A percentile compares a stretch with the other conserved stretches of the same genome.
phyloP scores from a whole-genome alignment of 208 protist genomes.

The Vickermania ingenoplastis region DNA sequence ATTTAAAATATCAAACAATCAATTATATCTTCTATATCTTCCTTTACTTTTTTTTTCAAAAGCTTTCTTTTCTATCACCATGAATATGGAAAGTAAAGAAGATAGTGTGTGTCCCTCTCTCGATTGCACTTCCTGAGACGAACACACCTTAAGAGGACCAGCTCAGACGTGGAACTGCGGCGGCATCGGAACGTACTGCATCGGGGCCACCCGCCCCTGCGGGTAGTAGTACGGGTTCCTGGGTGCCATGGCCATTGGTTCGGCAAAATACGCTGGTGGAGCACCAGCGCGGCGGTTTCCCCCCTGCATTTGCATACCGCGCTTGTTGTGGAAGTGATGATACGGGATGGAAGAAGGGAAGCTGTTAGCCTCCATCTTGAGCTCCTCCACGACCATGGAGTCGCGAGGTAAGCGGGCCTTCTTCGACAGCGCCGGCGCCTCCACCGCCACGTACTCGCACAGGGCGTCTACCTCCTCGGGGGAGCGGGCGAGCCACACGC shows the following conservation, averaged over 20 bases:
- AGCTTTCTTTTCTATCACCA: too few relatives aligned
- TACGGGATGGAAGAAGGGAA: background rate
- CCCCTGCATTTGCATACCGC: background rate
- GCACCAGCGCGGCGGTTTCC: background rate
- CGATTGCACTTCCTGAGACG: too few relatives aligned
- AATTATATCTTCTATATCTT: too few relatives aligned
- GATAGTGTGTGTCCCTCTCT: too few relatives aligned
- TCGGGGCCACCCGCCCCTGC: background rate
- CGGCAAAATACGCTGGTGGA: background rate
- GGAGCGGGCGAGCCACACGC: constrained; percentile 65
- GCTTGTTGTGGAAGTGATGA: background rate
- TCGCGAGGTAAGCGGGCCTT: constrained; percentile 59
- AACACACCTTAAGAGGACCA: too few relatives aligned
- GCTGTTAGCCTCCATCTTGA: constrained; percentile 21
- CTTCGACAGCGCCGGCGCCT: constrained; percentile 41
- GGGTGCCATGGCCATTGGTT: background rate
- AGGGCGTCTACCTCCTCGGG: constrained; percentile 62
- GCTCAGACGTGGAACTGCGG: background rate
- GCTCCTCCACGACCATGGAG: constrained; percentile 78
- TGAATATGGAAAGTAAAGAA: too few relatives aligned
- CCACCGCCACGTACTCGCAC: constrained; percentile 68
- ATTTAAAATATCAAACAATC: too few relatives aligned
- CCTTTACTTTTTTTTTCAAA: too few relatives aligned
- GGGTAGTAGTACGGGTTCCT: background rate
- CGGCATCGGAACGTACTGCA: background rate